Base-by-base conservation (phyloP, 2,329 filamentous ascomycete species). In the Cryphonectria parasitica region DNA sequence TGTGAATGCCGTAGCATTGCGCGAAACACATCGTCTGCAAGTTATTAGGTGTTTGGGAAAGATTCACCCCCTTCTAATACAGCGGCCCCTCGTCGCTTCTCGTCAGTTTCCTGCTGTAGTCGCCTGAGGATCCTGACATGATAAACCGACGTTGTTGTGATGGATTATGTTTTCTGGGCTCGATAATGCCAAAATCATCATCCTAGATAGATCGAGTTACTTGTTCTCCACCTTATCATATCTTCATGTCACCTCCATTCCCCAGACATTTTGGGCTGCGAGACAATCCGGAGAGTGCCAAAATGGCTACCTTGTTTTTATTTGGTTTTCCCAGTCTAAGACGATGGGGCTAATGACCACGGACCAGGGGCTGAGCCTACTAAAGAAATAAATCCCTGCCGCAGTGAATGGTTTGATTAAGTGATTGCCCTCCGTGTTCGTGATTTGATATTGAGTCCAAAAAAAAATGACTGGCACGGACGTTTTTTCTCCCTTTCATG, bases 1-100 rank as follows among this genome's bases (percentile, higher is more conserved):
- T 74, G 60, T 75, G 70, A 62, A 66, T 45, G 39, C 34, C 5
- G 15, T 22, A 5, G 17, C 15, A 5, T 15, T 64, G 13, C 28
- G 13, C n/a, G 36, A 31, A 11, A 31, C 28, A 22, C 25, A 28
- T 28, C 25, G 4, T 28, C 13, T 56, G n/a, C n/a, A 56, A 15
- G 13, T 28, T 11, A 28, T 15, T 11, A 56, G 52, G 19, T 34
- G 13, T 28, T 58, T 6, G 25, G 4, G 25, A 19, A 34, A 49
- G n/a, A 49, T 31, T 13, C 25, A 31, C 17, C 28, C 17, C 25
- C 54, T 34, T 58, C 25, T 13, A 56, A 17, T 31, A 17, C 28
- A 8, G 54, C 28, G 1, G 25, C 15, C 6, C 54, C 19, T 52
- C 45, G 22, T 52, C 36, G 2, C 36, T 11, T 11, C 36, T 39